Evolutionary conservation across 106 monocot genomes (phyloP), one percentile per base, ranked within the genome.

Genomic region (Dendrobium catenatum): DNA sequence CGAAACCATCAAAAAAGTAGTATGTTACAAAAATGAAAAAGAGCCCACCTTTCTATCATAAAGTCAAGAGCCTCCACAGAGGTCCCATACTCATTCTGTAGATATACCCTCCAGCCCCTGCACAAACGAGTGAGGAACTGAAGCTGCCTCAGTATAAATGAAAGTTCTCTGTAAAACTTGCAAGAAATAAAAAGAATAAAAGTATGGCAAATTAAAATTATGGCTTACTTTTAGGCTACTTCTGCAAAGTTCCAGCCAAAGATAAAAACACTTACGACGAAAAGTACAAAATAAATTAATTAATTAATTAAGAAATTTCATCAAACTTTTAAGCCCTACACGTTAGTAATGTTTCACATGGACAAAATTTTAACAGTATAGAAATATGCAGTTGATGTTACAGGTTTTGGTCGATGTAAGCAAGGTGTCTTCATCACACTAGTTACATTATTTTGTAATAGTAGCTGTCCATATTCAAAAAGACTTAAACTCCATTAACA

Each of bases 21-120:
- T 42, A 79, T 22, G 18, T 55, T 20, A 79, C 11, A 55, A 59
- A 70, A 49, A 47, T n/a, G 43, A 40, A 22, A 77, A 68, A 72
- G 18, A 13, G 42, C 82, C 84, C 77, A 97, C 96, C 81, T 79
- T 61, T 92, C 85, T 82, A 92, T 92, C 96, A 97, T 97, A 78
- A 73, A 81, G 61, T 89, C 84, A 68, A 94, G 88, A 31, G 96
- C 96, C 40, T 97, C 92, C 17, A 83, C 31, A 66, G 96, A 84
- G 42, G 92, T 90, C 47, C 97, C 94, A 81, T 91, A 85, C 68
- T 97, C 97, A 80, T 97, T 89, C 77, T 97, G 97, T 80, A 97
- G 77, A 84, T 85, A 94, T 29, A 94, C 89, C 82, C 90, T 88
- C 92, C 83, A 91, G 29, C 94, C 94, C 68, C 97, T 97, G 89